These are phyloP conservation scores for Dactylellina haptotyla DNA, from an alignment of 2,329 filamentous ascomycete genomes.

Conservation along the genomic window DNA sequence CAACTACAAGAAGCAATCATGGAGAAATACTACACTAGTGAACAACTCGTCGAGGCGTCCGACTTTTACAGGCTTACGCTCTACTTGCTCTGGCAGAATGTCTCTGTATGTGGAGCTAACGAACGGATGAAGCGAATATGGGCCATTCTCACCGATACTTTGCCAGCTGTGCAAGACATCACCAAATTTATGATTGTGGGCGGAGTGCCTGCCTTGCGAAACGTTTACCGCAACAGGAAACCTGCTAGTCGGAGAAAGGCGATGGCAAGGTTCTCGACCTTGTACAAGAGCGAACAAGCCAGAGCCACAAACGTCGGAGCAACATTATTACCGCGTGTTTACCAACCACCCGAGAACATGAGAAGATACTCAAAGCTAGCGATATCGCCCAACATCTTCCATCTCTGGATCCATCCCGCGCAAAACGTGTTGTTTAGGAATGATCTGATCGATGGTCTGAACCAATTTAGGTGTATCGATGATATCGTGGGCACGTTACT, in stretches of 20 bases:
- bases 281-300: constrained; percentile 41
- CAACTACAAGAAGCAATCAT: constrained; percentile 47
- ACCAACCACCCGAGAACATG: constrained; percentile 32
- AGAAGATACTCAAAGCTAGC: constrained; percentile 37
- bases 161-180: constrained; percentile 45
- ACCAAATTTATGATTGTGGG: constrained; percentile 51
- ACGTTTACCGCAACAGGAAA: constrained; percentile 45
- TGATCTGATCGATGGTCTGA: constrained; percentile 43
- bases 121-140: constrained; percentile 41
- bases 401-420: constrained; percentile 50
- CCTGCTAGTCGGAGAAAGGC: constrained; percentile 28
- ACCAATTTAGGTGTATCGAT: constrained; percentile 49
- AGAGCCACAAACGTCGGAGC: constrained; percentile 29
- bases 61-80: constrained; percentile 48
- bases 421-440: constrained; percentile 51
- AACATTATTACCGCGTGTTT: constrained; percentile 27
- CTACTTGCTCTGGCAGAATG: constrained; percentile 49
- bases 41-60: constrained; percentile 50
- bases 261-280: constrained; percentile 31
- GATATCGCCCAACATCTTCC: constrained; percentile 52
- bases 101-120: constrained; percentile 26
- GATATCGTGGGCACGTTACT: constrained; percentile 40
- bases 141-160: constrained; percentile 45
- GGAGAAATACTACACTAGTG: constrained; percentile 51
- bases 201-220: constrained; percentile 38